These are phyloP conservation scores for Nicotiana otophora DNA, from an alignment of 257 asterid genomes.

Conservation along the genomic window DNA sequence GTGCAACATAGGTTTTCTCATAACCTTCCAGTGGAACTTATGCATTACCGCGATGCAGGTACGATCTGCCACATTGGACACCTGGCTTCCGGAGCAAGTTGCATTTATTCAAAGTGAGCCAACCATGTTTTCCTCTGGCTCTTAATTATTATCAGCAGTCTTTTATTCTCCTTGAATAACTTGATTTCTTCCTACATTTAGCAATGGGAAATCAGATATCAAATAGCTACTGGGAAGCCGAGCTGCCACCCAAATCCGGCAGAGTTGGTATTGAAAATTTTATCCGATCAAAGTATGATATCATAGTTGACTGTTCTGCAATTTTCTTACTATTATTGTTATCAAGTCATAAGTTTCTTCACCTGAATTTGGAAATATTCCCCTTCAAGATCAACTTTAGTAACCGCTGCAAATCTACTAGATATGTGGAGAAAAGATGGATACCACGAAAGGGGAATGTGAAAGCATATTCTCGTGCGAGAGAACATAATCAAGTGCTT, in stretches of 20 bases:
- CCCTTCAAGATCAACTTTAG: background rate
- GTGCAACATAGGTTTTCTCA: background rate
- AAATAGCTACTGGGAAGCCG: slow-evolving; percentile 44
- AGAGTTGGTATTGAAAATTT: slow-evolving; percentile 41
- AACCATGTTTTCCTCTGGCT: background rate
- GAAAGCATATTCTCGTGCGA: slow-evolving; percentile 8
- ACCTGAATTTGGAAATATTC: background rate
- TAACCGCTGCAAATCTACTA: background rate
- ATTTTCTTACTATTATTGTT: slow-evolving; percentile 5
- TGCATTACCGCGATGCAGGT: slow-evolving; percentile 19
- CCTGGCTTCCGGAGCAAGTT: slow-evolving; percentile 48
- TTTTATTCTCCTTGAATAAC: background rate
- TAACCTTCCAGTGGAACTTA: background rate
- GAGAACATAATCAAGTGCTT: slow-evolving; percentile 4
- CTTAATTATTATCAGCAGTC: background rate
- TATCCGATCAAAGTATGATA: slow-evolving; percentile 40
- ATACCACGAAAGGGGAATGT: slow-evolving; percentile 14
- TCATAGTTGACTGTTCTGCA: slow-evolving; percentile 13
- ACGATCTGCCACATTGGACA: slow-evolving; percentile 42
- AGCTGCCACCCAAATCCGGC: slow-evolving; percentile 29
- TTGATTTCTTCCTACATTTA: background rate
- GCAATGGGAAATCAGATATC: slow-evolving; percentile 43
- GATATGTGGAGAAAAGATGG: slow-evolving; percentile 44
- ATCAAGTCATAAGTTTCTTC: background rate
- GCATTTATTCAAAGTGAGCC: slow-evolving; percentile 37